A percentile compares a stretch with the other conserved stretches of the same genome.
phyloP scores from a whole-genome alignment of 192 early-diverging fungal genomes.

The Umbelopsis sp. region DNA sequence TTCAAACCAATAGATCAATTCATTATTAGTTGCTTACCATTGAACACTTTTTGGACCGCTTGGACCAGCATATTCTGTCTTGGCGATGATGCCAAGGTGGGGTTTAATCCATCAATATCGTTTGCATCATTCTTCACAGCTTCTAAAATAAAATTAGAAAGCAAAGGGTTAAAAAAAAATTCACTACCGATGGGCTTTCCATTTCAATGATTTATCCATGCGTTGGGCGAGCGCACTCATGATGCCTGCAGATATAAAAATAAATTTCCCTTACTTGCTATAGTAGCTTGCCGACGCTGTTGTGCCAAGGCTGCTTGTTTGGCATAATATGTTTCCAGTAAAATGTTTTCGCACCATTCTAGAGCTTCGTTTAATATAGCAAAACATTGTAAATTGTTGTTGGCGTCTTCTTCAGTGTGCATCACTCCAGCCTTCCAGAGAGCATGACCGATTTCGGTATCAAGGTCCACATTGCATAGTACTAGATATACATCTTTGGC shows the following conservation, averaged over 20 bases:
- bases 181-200: not conserved
- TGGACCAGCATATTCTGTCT: slow-evolving; percentile 33
- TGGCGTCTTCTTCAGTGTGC: slow-evolving; percentile 36
- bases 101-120: not conserved
- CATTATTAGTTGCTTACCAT: slow-evolving; percentile 19
- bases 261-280: not conserved
- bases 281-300: slow-evolving; percentile 6
- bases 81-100: slow-evolving; percentile 15
- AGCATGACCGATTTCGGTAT: slow-evolving; percentile 68
- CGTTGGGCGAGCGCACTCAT: not conserved
- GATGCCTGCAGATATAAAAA: not conserved
- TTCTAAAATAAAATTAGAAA: not conserved
- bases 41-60: slow-evolving; percentile 29
- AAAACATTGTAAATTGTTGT: slow-evolving; percentile 68
- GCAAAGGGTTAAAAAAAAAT: not conserved
- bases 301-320: slow-evolving; percentile 46
- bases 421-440: slow-evolving; percentile 63
- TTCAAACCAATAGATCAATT: slow-evolving; percentile 14
- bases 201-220: not conserved
- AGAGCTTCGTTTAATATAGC: slow-evolving; percentile 83
- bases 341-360: slow-evolving; percentile 93
- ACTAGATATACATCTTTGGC: slow-evolving; percentile 79
- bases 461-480: slow-evolving; percentile 68
- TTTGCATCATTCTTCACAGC: not conserved
- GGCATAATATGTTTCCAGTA: slow-evolving; percentile 77